Conservation (phyloP, 106 monocot species). For the Chionographis japonica region DNA sequence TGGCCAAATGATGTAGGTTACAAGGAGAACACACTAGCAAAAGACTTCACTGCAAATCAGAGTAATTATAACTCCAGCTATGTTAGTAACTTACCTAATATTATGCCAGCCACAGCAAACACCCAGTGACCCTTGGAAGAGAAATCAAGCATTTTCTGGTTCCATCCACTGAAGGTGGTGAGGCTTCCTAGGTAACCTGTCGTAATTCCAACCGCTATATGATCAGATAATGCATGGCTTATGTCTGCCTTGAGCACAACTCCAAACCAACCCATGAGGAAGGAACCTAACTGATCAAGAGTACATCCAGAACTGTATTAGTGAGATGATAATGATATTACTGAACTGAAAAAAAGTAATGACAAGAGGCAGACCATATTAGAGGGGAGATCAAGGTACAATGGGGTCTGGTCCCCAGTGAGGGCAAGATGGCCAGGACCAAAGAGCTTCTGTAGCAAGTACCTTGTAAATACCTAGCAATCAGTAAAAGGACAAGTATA, state of each 20-base stretch:
- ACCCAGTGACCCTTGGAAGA: slow-evolving; percentile 71
- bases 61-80: too few relatives aligned
- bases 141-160: slow-evolving; percentile 80
- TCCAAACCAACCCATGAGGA: slow-evolving; percentile 96
- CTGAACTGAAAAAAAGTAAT: not conserved
- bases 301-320: not conserved
- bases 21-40: too few relatives aligned
- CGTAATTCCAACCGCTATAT: slow-evolving; percentile 69
- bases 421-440: slow-evolving; percentile 43
- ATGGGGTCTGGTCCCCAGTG: slow-evolving; percentile 38
- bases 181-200: slow-evolving; percentile 93
- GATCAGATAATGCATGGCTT: slow-evolving; percentile 54
- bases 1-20: too few relatives aligned
- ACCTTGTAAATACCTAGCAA: slow-evolving; percentile 58
- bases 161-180: slow-evolving; percentile 99
- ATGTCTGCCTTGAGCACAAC: slow-evolving; percentile 82
- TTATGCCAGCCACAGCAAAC: slow-evolving; percentile 52
- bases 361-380: slow-evolving; percentile 37
- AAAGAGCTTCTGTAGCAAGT: slow-evolving; percentile 56
- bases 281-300: slow-evolving; percentile 73
- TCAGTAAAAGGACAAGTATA: not conserved
- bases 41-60: too few relatives aligned
- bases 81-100: slow-evolving; percentile 48
- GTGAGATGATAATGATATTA: not conserved
- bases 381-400: slow-evolving; percentile 71